phyloP scores from a whole-genome alignment of 208 protist genomes.

The Trypanosoma vivax region DNA sequence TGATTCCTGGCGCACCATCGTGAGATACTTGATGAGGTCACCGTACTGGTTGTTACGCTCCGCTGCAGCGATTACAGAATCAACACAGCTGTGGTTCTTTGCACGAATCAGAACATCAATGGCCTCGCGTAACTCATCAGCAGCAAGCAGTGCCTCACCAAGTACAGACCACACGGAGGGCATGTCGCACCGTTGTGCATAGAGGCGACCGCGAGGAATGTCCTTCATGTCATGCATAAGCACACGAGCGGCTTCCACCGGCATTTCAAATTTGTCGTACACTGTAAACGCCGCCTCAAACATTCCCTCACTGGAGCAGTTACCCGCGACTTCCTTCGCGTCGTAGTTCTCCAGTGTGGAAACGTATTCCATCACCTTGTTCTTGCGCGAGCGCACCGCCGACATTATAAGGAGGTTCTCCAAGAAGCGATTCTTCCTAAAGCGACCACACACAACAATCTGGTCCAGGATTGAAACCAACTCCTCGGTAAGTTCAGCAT shows the following conservation, averaged over 20 bases:
- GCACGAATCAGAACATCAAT: conserved; percentile 98
- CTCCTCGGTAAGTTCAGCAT: conserved; percentile 97
- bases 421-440: conserved; percentile 97
- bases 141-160: conserved; percentile 92
- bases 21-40: conserved; percentile 97
- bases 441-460: conserved; percentile 98
- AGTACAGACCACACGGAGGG: conserved; percentile 94
- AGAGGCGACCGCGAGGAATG: conserved; percentile 93
- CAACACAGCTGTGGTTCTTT: conserved; percentile 92
- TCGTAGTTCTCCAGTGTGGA: conserved; percentile 99
- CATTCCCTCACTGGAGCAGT: conserved; percentile 90
- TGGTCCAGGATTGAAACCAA: conserved; percentile 99
- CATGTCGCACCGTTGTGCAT: conserved; percentile 91
- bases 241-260: conserved; percentile 96
- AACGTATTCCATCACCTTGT: conserved; percentile 99
- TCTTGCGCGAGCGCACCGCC: conserved; percentile 94
- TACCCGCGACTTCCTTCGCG: conserved; percentile 96
- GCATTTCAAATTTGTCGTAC: conserved; percentile 97
- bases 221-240: conserved; percentile 95
- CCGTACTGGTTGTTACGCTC: conserved; percentile 91
- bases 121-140: conserved; percentile 88
- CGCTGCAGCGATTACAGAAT: conserved; percentile 90
- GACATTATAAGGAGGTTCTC: conserved; percentile 99
- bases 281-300: conserved; percentile 99
- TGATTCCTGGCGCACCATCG: conserved; percentile 95